A percentile compares a stretch with the other conserved stretches of the same genome.
Evolutionary conservation across 169 alveolate species (phyloP).

Genomic region (Plasmodium adleri): DNA sequence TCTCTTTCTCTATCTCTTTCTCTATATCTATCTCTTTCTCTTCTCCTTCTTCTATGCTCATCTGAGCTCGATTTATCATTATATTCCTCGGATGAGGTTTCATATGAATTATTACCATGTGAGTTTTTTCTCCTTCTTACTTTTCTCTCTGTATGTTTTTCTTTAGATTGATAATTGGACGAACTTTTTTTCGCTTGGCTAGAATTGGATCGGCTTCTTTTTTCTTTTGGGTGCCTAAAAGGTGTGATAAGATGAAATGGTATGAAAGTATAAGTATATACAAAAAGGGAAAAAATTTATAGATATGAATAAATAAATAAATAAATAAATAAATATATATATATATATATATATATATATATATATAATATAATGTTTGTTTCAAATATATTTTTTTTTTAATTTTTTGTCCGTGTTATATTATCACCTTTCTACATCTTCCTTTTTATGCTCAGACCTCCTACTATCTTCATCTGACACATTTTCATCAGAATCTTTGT

Average conservation of each 20-base stretch:
- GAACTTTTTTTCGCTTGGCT: not conserved
- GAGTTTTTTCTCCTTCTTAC: conserved; percentile 20
- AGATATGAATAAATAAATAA: not conserved
- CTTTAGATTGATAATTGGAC: conserved; percentile 10
- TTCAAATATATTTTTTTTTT: not conserved
- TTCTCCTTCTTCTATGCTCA: conserved; percentile 27
- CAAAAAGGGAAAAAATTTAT: not conserved
- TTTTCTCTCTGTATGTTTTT: not conserved
- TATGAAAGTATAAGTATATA: not conserved
- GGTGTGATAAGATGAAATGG: not conserved
- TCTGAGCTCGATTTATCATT: conserved; percentile 27
- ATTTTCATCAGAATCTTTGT: conserved; percentile 3
- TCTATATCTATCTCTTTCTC: conserved; percentile 2
- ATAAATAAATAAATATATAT: not conserved
- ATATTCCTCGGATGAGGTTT: not conserved
- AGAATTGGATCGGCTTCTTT: conserved; percentile 20
- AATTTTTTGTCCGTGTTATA: not conserved
- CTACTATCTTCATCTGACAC: conserved; percentile 16
- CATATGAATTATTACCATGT: conserved; percentile 5
- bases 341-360: not conserved
- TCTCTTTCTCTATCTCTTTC: not conserved
- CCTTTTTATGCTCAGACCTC: conserved; percentile 4
- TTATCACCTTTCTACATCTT: conserved; percentile 27
- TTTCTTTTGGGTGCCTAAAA: conserved; percentile 11
- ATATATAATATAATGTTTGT: not conserved